phyloP scores from a whole-genome alignment of 306 rosid species.

The Trifolium repens region DNA sequence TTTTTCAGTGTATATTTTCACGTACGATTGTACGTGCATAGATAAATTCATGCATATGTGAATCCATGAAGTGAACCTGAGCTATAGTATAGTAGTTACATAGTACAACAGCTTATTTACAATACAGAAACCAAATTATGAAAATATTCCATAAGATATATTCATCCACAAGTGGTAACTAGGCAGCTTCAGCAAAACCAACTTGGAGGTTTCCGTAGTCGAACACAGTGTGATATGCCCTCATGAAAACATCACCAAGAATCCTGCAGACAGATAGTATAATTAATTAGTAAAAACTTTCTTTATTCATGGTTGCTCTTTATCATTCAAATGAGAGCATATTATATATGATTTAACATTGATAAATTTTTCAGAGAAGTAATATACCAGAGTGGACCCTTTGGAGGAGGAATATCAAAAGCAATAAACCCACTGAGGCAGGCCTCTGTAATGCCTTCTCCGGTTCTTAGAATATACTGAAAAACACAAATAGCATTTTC shows the following conservation, averaged over 20 bases:
- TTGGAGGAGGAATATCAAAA: slow-evolving; percentile 70
- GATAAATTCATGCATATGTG: slow-evolving; percentile 15
- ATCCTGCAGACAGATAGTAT: slow-evolving; percentile 61
- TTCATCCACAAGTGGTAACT: slow-evolving; percentile 20
- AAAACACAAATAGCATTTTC: slow-evolving; percentile 34
- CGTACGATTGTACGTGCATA: neutral
- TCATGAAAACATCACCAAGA: slow-evolving; percentile 89
- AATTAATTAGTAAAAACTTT: slow-evolving; percentile 5
- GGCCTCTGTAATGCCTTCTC: slow-evolving; percentile 57
- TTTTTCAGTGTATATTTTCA: slow-evolving; percentile 1
- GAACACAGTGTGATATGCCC: slow-evolving; percentile 80
- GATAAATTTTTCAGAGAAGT: slow-evolving; percentile 1
- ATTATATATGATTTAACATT: slow-evolving; percentile 9
- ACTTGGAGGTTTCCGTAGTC: slow-evolving; percentile 69
- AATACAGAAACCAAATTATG: slow-evolving; percentile 5
- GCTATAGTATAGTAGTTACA: slow-evolving; percentile 12
- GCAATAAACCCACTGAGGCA: slow-evolving; percentile 87
- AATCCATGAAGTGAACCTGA: slow-evolving; percentile 22
- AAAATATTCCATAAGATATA: slow-evolving; percentile 21
- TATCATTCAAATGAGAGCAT: slow-evolving; percentile 15
- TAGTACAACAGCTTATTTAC: slow-evolving; percentile 32
- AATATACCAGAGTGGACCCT: slow-evolving; percentile 81
- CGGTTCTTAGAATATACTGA: slow-evolving; percentile 78
- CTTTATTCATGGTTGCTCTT: slow-evolving; percentile 30
- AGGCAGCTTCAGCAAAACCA: slow-evolving; percentile 77